phyloP scores from a whole-genome alignment of 129 eudicot genomes.

The Artemisia annua region DNA sequence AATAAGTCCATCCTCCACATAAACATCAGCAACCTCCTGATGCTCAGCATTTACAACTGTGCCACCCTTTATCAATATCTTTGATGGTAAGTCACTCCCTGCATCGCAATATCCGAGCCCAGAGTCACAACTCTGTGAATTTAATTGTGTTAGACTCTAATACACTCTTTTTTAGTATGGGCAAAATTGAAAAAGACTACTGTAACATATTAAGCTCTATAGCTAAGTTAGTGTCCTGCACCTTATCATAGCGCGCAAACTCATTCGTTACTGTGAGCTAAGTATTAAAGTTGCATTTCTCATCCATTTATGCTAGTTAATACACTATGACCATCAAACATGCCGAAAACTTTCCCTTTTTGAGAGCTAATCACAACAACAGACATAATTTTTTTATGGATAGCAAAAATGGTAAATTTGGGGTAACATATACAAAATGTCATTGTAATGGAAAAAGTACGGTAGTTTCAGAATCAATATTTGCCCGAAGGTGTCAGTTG shows the following conservation, averaged over 20 bases:
- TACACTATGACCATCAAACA: too few species aligned
- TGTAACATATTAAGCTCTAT: neutral
- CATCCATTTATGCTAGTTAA: too few species aligned
- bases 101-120: slow-evolving; percentile 52
- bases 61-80: slow-evolving; percentile 89
- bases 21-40: slow-evolving; percentile 87
- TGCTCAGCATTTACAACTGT: slow-evolving; percentile 94
- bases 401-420: too few species aligned
- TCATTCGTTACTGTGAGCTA: neutral
- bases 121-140: slow-evolving; percentile 59
- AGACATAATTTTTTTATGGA: too few species aligned
- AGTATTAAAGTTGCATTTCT: too few species aligned
- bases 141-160: slow-evolving; percentile 3
- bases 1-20: slow-evolving; percentile 83
- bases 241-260: neutral
- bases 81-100: slow-evolving; percentile 45
- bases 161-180: neutral
- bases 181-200: neutral
- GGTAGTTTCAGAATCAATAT: too few species aligned
- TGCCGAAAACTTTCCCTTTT: too few species aligned
- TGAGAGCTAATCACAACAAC: too few species aligned
- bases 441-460: too few species aligned
- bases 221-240: too few species aligned
- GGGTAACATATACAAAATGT: too few species aligned
- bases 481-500: too few species aligned